Evolutionary conservation across 176 grass and related monocot genomes (phyloP).

Genomic region (Tillandsia leiboldiana): DNA sequence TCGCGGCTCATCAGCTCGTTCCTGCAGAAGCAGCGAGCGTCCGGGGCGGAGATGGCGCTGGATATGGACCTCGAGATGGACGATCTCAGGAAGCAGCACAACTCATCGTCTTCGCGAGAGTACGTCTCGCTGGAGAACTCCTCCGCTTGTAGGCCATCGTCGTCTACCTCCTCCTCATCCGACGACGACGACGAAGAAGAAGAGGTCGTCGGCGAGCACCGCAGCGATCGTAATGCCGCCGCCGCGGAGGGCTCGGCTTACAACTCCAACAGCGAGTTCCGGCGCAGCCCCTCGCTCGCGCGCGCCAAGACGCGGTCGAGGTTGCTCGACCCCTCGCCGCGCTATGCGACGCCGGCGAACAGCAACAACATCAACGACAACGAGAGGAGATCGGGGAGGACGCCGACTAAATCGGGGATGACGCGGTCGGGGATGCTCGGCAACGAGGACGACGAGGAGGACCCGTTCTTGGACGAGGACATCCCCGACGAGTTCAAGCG

Average conservation of each 20-base stretch:
- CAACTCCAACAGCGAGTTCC: conserved; percentile 41
- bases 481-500: conserved; percentile 56
- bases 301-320: conserved; percentile 60
- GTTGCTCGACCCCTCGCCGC: conserved; percentile 57
- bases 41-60: conserved; percentile 43
- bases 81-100: conserved; percentile 27
- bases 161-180: conserved; percentile 21
- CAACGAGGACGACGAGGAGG: conserved; percentile 70
- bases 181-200: background rate
- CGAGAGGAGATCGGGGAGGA: conserved; percentile 11
- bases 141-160: background rate
- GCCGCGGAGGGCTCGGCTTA: conserved; percentile 41
- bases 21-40: conserved; percentile 45
- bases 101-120: conserved; percentile 30
- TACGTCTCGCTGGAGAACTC: conserved; percentile 58
- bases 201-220: background rate
- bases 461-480: conserved; percentile 63
- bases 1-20: conserved; percentile 64
- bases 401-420: background rate
- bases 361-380: too few relatives aligned
- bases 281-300: conserved; percentile 20
- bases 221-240: background rate
- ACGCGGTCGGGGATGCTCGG: background rate
- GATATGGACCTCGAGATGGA: conserved; percentile 69
- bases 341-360: background rate